These are phyloP conservation scores for Plasmodium berghei DNA, from an alignment of 169 alveolate genomes.

Conservation along the genomic window DNA sequence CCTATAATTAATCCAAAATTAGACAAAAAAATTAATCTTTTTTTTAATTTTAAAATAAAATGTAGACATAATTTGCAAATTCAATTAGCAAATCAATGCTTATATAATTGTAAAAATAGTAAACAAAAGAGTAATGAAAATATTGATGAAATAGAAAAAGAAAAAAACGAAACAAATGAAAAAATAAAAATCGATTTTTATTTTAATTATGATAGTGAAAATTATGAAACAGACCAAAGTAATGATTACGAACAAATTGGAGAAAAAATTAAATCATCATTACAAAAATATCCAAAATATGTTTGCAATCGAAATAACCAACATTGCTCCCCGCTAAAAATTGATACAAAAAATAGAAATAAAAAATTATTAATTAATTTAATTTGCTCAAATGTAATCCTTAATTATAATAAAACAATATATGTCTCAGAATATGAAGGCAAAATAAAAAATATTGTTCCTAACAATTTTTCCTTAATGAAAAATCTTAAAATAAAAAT, in stretches of 20 bases:
- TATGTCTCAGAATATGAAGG: conserved; percentile 34
- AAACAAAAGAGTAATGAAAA: not conserved
- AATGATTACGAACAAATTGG: not conserved
- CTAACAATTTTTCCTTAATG: conserved; percentile 33
- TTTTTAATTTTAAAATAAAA: conserved; percentile 42
- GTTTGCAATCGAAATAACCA: too few relatives aligned
- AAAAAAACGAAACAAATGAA: not conserved
- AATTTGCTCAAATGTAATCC: not conserved
- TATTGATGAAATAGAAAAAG: not conserved
- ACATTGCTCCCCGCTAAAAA: not conserved
- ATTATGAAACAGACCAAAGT: not conserved
- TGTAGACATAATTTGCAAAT: not conserved
- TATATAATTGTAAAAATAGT: not conserved
- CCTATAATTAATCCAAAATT: conserved; percentile 27
- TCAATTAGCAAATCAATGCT: not conserved
- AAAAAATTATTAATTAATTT: conserved; percentile 29
- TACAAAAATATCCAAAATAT: too few relatives aligned
- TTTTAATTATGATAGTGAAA: not conserved
- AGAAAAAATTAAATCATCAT: too few relatives aligned
- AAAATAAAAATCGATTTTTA: not conserved
- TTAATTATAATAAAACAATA: conserved; percentile 6
- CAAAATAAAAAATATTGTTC: conserved; percentile 16
- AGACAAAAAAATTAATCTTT: conserved; percentile 8
- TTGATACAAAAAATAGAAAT: conserved; percentile 15
- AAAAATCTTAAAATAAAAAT: conserved; percentile 46